These are phyloP conservation scores for Cercospora brassicicola DNA, from an alignment of 2,329 filamentous ascomycete species.

Conservation along the genomic window DNA sequence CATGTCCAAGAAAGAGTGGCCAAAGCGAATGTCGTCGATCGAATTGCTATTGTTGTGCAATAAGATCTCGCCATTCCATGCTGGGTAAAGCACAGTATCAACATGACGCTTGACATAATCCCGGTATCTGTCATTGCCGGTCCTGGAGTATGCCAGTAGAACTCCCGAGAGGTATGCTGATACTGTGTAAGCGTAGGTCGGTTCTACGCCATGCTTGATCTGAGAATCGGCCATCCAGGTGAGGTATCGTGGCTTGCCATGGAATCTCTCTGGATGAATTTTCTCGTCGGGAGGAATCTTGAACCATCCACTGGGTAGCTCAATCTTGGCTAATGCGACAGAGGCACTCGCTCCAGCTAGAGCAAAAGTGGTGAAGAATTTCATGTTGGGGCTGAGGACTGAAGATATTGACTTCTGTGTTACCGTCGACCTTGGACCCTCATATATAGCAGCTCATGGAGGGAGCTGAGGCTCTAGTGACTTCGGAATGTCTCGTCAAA, in stretches of 20 bases:
- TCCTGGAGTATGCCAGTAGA: constrained; percentile 27
- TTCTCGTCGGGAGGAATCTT: constrained; percentile 5
- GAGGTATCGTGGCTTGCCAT: constrained; percentile 19
- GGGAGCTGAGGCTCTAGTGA: not conserved
- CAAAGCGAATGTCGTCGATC: constrained; percentile 25
- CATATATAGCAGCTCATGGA: not conserved
- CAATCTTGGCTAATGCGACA: constrained; percentile 1
- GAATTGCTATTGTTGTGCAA: constrained; percentile 20
- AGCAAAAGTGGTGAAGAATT: not conserved
- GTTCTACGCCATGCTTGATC: constrained; percentile 31
- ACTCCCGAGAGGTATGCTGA: constrained; percentile 28
- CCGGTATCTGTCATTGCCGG: constrained; percentile 26
- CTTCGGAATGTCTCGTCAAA: not conserved
- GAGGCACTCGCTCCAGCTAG: not conserved
- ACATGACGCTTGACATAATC: constrained; percentile 51
- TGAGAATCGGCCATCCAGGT: constrained; percentile 33
- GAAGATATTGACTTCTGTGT: not conserved
- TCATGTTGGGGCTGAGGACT: not conserved
- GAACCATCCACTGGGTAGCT: constrained; percentile 17
- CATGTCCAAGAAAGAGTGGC: constrained; percentile 30
- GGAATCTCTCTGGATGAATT: not conserved
- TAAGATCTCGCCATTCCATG: constrained; percentile 30
- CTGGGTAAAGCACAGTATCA: constrained; percentile 46
- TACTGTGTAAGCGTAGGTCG: constrained; percentile 28
- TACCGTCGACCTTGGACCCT: not conserved